phyloP scores from a whole-genome alignment of 257 asterid genomes.

The Solanum chilense region DNA sequence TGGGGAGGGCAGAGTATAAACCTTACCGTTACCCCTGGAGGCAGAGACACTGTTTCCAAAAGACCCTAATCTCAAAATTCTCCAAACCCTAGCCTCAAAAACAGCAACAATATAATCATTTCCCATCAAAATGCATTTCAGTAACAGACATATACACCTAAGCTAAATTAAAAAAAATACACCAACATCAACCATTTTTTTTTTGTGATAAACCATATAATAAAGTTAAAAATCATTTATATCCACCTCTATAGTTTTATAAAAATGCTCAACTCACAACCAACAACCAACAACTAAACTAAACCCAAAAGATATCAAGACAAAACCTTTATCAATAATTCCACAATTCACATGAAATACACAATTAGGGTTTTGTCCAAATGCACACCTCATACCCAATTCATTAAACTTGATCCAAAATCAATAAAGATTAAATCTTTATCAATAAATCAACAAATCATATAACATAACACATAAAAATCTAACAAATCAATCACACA shows the following conservation, averaged over 20 bases:
- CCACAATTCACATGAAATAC: background rate
- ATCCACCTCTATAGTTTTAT: background rate
- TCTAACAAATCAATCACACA: background rate
- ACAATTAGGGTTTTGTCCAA: background rate
- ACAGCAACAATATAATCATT: background rate
- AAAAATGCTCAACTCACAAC: background rate
- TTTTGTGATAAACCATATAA: background rate
- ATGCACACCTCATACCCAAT: background rate
- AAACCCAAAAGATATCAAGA: background rate
- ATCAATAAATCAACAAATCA: background rate
- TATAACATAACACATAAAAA: background rate
- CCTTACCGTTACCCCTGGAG: background rate
- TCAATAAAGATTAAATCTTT: background rate
- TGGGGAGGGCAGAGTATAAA: background rate
- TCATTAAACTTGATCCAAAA: background rate
- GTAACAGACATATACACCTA: background rate
- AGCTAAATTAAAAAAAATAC: background rate
- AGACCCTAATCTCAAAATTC: background rate
- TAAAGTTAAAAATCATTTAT: background rate
- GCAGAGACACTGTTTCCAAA: background rate
- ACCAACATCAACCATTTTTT: background rate
- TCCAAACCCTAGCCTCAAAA: constrained; percentile 42
- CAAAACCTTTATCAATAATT: background rate
- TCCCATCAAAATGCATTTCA: constrained; percentile 9
- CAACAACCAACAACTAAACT: background rate